Percentiles rank a stretch among this genome's conserved stretches.
Conservation (phyloP, 225 moss, liverwort and hornwort genomes). For the Marchantia paleacea region DNA sequence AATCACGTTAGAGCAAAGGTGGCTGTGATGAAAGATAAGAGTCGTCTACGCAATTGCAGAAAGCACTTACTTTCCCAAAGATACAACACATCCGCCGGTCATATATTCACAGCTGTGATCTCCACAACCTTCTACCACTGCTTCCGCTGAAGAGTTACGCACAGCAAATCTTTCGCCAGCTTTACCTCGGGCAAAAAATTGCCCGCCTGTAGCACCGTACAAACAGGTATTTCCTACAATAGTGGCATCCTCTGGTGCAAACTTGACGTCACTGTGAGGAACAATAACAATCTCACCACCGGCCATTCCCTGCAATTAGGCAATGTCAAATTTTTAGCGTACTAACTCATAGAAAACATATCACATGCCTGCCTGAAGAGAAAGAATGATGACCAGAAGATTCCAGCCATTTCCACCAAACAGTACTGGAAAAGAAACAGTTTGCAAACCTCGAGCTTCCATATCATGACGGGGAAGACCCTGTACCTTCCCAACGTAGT, state of each 20-base stretch:
- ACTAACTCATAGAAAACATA: not conserved
- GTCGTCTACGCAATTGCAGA: not conserved
- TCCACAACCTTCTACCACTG: slow-evolving; percentile 90
- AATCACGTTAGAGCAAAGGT: too few species aligned
- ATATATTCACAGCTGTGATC: slow-evolving; percentile 99
- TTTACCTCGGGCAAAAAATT: slow-evolving; percentile 83
- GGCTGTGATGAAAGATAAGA: too few species aligned
- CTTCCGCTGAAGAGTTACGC: slow-evolving; percentile 89
- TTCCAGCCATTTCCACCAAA: not conserved
- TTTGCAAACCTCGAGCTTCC: not conserved
- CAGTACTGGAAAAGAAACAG: not conserved
- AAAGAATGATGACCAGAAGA: not conserved
- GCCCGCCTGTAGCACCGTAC: slow-evolving; percentile 99
- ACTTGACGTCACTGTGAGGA: slow-evolving; percentile 51
- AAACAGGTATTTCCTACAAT: slow-evolving; percentile 94
- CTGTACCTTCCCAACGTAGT: slow-evolving; percentile 94
- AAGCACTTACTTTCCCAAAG: slow-evolving; percentile 85
- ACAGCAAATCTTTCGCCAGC: slow-evolving; percentile 99
- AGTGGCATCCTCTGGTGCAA: slow-evolving; percentile 73
- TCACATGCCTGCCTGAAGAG: not conserved
- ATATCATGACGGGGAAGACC: not conserved
- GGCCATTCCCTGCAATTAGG: slow-evolving; percentile 71
- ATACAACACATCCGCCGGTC: slow-evolving; percentile 95
- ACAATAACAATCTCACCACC: slow-evolving; percentile 86
- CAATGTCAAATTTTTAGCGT: not conserved